Base-by-base conservation (phyloP, 805 yeast genomes). In the Candida incommunis region DNA sequence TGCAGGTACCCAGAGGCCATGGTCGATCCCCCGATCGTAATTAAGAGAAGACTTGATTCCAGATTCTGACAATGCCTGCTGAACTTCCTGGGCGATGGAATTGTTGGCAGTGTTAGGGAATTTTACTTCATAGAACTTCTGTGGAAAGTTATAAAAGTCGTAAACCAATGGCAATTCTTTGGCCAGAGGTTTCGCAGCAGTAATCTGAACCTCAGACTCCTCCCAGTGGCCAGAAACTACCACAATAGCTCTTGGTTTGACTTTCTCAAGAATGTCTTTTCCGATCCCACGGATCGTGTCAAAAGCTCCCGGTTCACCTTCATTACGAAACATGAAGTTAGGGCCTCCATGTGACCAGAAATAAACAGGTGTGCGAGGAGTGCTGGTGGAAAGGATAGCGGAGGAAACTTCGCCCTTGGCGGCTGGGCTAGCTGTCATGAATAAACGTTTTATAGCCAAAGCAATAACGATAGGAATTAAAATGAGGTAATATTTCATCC, bases 281-380 rank as follows among this genome's bases (percentile, higher is more conserved):
- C 94, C 94, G 4, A 80, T 48, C 21, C 61, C 52, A 41, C 67
- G 61, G 4, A 78, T 67, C 3, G 63, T 64, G 22, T 67, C 64
- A 66, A 72, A 80, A 0, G 90, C 88, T 3, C 84, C 84, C 2
- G 45, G 43, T 46, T 73, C 69, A 29, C 80, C 74, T 43, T 65
- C 70, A n/a, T 67, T 61, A 27, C 66, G 58, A 53, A 80, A 78
- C 68, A 82, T 74, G 58, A 83, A 81, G 1, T 82, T 76, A 4
- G 94, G 94, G 0, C 88, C 92, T 4, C 94, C 94, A 62, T 83
- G 94, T n/a, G 85, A 76, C 40, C 82, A 57, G 59, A 82, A 84
- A 57, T 64, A 80, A 1, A 77, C 72, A 4, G 92, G 90, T 7
- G 61, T 60, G 16, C 47, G 51, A n/a, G 34, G 23, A 25, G 45